Conservation (phyloP, 768 basidiomycete species). For the Amanita subjunquillea region DNA sequence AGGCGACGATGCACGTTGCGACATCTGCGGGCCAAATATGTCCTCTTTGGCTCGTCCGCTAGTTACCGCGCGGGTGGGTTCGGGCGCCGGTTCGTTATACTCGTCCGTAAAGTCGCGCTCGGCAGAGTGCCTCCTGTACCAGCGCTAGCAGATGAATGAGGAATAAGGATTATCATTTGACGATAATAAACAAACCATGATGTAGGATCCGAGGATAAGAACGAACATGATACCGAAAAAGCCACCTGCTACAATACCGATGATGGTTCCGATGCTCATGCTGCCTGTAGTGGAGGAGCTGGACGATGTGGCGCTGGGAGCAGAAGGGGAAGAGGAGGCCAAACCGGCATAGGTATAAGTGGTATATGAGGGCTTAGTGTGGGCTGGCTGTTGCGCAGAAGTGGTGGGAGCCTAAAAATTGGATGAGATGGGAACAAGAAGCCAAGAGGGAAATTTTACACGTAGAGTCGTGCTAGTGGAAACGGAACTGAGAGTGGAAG, state of each 20-base stretch:
- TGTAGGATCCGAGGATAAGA: conserved; percentile 24
- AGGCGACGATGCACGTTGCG: conserved; percentile 12
- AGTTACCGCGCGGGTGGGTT: conserved; percentile 6
- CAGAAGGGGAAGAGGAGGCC: neutral
- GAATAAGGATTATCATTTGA: neutral
- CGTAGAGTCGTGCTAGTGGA: neutral
- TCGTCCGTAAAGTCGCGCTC: conserved; percentile 4
- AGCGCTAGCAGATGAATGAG: neutral
- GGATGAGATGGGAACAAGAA: neutral
- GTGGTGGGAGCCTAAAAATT: neutral
- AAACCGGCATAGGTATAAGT: neutral
- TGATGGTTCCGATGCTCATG: conserved; percentile 30
- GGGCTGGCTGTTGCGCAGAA: neutral
- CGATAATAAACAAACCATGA: conserved; percentile 20
- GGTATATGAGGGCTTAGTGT: neutral
- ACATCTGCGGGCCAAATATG: conserved; percentile 9
- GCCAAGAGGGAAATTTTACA: neutral
- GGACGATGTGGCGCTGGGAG: neutral
- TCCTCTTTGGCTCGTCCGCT: conserved; percentile 5
- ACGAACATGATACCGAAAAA: conserved; percentile 26
- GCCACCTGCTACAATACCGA: conserved; percentile 27
- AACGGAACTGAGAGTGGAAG: neutral
- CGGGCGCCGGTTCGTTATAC: conserved; percentile 12
- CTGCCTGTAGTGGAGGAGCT: conserved; percentile 4
- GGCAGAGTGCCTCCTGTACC: neutral